Conservation (phyloP, 148 eudicot species). For the Vaccinium corymbosum region DNA sequence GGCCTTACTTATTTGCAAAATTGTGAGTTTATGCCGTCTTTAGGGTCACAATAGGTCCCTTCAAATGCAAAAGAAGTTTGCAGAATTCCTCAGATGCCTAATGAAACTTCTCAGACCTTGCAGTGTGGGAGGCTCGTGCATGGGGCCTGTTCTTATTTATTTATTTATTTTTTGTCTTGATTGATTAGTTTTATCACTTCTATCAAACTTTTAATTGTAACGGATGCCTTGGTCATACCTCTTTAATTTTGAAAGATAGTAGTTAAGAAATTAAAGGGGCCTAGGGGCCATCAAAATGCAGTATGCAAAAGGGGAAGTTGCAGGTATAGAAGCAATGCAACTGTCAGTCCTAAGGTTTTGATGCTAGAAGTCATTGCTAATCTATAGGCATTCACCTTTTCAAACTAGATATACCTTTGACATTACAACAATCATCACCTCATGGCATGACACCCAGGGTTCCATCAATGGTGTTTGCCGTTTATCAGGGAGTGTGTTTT, state of each 20-base stretch:
- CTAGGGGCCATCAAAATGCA: not conserved
- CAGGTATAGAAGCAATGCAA: not conserved
- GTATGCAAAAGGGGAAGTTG: not conserved
- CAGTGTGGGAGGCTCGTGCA: not conserved
- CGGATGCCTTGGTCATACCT: too few relatives aligned
- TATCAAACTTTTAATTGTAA: not conserved
- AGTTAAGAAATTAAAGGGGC: not conserved
- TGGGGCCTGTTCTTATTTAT: not conserved
- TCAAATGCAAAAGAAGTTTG: not conserved
- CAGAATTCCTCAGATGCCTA: not conserved
- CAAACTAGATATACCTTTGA: not conserved
- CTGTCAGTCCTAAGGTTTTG: not conserved
- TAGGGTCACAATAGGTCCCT: not conserved
- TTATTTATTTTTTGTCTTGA: not conserved
- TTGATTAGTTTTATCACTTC: not conserved
- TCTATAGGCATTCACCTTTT: not conserved
- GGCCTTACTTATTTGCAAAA: not conserved
- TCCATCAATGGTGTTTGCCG: not conserved
- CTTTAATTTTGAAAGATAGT: not conserved
- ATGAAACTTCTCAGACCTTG: not conserved
- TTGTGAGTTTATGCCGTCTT: not conserved
- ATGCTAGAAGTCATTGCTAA: not conserved
- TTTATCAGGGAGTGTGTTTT: conserved; percentile 2
- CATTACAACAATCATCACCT: not conserved
- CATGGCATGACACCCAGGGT: not conserved